A percentile compares a stretch with the other conserved stretches of the same genome.
phyloP scores from a whole-genome alignment of 202 grass and related monocot species.

The Bolboschoenoplectus hybrid region DNA sequence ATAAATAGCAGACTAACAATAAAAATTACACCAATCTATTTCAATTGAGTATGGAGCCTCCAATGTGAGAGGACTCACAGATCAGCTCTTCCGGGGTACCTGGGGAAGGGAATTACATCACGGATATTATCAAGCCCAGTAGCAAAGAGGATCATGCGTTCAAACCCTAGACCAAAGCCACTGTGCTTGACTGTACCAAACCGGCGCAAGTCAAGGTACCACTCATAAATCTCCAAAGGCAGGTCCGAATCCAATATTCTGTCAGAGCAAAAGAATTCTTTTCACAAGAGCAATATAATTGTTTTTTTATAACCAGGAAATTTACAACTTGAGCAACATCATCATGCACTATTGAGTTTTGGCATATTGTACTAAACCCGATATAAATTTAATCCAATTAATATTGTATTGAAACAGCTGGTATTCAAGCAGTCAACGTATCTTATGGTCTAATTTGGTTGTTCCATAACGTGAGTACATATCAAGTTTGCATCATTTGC shows the following conservation, averaged over 20 bases:
- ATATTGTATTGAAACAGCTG: neutral
- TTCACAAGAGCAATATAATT: constrained; percentile 14
- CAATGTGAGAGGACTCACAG: constrained; percentile 44
- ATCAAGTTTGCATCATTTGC: too few species aligned
- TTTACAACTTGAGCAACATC: neutral
- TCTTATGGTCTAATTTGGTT: too few species aligned
- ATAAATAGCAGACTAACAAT: constrained; percentile 16
- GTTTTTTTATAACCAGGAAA: neutral
- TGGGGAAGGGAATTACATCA: constrained; percentile 88
- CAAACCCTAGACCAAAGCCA: constrained; percentile 88
- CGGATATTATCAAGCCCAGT: constrained; percentile 92
- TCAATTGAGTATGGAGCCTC: constrained; percentile 21
- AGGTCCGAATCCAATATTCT: constrained; percentile 65
- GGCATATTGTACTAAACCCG: neutral
- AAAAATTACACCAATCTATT: constrained; percentile 43
- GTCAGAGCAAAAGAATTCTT: neutral
- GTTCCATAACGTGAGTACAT: too few species aligned
- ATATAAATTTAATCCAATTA: neutral
- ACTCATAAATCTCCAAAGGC: constrained; percentile 79
- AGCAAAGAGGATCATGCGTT: constrained; percentile 96
- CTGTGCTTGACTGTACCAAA: constrained; percentile 81
- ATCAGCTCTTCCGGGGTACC: constrained; percentile 92
- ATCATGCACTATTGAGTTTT: neutral
- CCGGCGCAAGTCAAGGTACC: constrained; percentile 78
- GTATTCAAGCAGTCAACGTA: too few species aligned